phyloP scores from a whole-genome alignment of 495 filamentous ascomycete genomes.

The Penicillium mononematosum region DNA sequence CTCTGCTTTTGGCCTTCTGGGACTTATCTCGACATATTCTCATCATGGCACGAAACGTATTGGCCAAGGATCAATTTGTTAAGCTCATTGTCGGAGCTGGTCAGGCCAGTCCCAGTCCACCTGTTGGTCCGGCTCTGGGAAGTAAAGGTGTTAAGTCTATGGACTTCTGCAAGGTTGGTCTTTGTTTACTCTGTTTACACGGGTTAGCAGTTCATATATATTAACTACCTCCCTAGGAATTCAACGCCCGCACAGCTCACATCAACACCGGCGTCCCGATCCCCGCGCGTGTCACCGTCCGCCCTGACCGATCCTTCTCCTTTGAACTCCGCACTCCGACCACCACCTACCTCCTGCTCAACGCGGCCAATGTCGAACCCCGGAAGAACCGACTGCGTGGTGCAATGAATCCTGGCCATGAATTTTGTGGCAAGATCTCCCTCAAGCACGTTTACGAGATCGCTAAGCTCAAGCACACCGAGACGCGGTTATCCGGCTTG shows the following conservation, averaged over 20 bases:
- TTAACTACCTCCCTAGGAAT: slow-evolving; percentile 64
- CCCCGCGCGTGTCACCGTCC: slow-evolving; percentile 85
- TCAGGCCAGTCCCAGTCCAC: slow-evolving; percentile 95
- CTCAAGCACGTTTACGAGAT: slow-evolving; percentile 99
- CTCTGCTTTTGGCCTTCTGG: neutral
- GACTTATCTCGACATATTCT: neutral
- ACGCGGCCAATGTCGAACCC: slow-evolving; percentile 73
- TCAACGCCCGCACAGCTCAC: slow-evolving; percentile 91
- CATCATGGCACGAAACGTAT: slow-evolving; percentile 74
- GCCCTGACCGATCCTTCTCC: slow-evolving; percentile 86
- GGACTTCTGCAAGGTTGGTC: slow-evolving; percentile 95
- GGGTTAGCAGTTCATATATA: neutral
- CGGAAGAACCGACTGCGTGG: slow-evolving; percentile 78
- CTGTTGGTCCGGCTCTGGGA: slow-evolving; percentile 93
- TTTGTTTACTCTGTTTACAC: neutral
- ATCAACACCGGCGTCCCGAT: slow-evolving; percentile 82
- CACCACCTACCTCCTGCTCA: slow-evolving; percentile 81
- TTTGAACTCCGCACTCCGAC: slow-evolving; percentile 94
- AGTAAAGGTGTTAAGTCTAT: slow-evolving; percentile 99
- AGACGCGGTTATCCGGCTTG: slow-evolving; percentile 77
- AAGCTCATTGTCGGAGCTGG: slow-evolving; percentile 98
- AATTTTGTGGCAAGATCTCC: slow-evolving; percentile 75
- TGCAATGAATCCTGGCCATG: slow-evolving; percentile 73
- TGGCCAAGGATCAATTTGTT: slow-evolving; percentile 80
- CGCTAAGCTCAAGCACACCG: slow-evolving; percentile 89